Evolutionary conservation across 352 stramenopile genomes (phyloP).

Genomic region (Phytophthora agathidicida): DNA sequence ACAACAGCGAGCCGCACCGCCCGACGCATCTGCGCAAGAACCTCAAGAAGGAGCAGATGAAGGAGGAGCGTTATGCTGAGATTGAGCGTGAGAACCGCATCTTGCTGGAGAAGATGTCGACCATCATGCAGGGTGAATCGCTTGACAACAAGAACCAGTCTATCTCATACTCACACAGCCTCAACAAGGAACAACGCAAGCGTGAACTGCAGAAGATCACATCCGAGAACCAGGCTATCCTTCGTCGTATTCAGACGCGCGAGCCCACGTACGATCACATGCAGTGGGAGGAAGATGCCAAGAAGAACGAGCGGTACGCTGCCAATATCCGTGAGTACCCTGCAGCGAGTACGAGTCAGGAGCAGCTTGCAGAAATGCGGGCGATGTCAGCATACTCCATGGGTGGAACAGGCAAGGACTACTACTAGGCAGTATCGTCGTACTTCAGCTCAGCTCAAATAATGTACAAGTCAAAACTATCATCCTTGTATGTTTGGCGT

Average conservation of each 20-base stretch:
- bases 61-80: conserved; percentile 94
- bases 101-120: conserved; percentile 97
- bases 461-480: conserved; percentile 27
- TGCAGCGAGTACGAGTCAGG: conserved; percentile 45
- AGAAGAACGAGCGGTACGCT: conserved; percentile 84
- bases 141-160: conserved; percentile 89
- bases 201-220: conserved; percentile 90
- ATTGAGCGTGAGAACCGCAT: conserved; percentile 98
- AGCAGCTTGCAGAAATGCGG: conserved; percentile 52
- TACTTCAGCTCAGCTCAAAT: conserved; percentile 5
- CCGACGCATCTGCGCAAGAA: conserved; percentile 95
- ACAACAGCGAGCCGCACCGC: conserved; percentile 92
- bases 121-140: conserved; percentile 93
- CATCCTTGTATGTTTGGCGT: not conserved
- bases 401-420: conserved; percentile 43
- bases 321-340: conserved; percentile 91
- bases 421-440: conserved; percentile 37
- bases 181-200: conserved; percentile 86
- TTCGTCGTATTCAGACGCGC: conserved; percentile 90
- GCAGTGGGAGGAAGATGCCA: conserved; percentile 90
- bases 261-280: conserved; percentile 91
- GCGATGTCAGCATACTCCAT: conserved; percentile 68
- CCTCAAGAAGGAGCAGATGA: conserved; percentile 97
- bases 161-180: conserved; percentile 74
- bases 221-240: conserved; percentile 85